These are phyloP conservation scores for Neurospora hispaniola DNA, from an alignment of 495 filamentous ascomycete genomes.

Conservation along the genomic window DNA sequence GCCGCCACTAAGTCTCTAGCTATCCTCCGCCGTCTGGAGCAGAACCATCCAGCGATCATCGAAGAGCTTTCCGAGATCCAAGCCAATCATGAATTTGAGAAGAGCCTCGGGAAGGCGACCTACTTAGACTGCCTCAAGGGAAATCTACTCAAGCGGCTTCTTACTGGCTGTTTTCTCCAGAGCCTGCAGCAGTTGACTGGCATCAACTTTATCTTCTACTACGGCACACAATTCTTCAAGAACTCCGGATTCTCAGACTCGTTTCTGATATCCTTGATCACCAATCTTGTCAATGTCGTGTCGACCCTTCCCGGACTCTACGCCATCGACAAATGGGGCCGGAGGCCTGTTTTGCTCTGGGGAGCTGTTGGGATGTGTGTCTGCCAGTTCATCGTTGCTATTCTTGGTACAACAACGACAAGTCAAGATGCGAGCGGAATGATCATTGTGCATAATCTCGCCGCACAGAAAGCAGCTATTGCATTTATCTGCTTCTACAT, in stretches of 20 bases:
- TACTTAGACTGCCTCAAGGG: background rate
- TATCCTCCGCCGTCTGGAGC: background rate
- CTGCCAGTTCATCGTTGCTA: background rate
- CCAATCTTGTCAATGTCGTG: background rate
- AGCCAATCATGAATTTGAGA: background rate
- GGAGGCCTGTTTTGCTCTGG: background rate
- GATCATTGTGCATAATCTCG: background rate
- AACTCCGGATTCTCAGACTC: background rate
- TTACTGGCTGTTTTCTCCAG: background rate
- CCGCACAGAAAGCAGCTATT: background rate
- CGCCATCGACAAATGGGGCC: background rate
- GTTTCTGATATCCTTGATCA: background rate
- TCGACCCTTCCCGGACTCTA: background rate
- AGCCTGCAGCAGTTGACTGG: background rate
- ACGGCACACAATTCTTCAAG: background rate
- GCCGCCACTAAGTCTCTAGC: background rate
- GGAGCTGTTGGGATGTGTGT: background rate
- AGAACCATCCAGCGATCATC: background rate
- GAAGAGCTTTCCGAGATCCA: background rate
- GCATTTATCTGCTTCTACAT: background rate
- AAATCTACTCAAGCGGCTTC: background rate
- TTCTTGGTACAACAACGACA: background rate
- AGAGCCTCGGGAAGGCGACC: background rate
- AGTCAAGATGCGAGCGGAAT: background rate
- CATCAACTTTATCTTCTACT: background rate